Conservation (phyloP, 1,139 yeast species). For the Sugiyamaella sp. region DNA sequence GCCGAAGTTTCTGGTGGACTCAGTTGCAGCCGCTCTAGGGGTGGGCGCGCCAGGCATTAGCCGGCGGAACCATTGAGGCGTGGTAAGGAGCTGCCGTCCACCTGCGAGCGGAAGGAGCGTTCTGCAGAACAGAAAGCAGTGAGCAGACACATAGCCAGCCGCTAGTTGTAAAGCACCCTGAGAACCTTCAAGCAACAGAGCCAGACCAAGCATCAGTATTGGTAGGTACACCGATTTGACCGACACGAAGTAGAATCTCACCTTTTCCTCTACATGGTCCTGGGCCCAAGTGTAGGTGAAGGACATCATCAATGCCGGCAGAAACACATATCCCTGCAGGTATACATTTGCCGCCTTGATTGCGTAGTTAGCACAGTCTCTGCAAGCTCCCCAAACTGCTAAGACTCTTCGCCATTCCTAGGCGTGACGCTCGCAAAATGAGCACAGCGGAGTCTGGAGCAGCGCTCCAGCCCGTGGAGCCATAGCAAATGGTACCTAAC, state of each 20-base stretch:
- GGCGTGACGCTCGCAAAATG: background rate
- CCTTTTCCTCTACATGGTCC: slow-evolving; percentile 38
- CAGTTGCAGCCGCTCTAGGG: background rate
- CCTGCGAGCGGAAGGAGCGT: slow-evolving; percentile 34
- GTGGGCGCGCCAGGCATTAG: slow-evolving; percentile 28
- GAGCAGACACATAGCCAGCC: slow-evolving; percentile 44
- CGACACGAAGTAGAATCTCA: slow-evolving; percentile 38
- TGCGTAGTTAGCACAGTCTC: slow-evolving; percentile 13
- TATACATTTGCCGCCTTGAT: slow-evolving; percentile 27
- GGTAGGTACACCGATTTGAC: slow-evolving; percentile 43
- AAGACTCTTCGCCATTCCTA: background rate
- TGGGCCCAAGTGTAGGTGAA: slow-evolving; percentile 46
- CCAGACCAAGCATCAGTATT: slow-evolving; percentile 36
- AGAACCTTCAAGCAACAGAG: slow-evolving; percentile 39
- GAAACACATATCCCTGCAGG: slow-evolving; percentile 33
- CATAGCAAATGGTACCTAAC: background rate
- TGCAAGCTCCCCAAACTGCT: too few relatives aligned
- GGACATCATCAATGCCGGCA: slow-evolving; percentile 37
- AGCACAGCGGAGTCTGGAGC: background rate
- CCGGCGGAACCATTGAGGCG: slow-evolving; percentile 34
- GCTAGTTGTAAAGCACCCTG: slow-evolving; percentile 33
- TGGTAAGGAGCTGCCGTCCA: slow-evolving; percentile 30
- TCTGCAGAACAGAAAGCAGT: slow-evolving; percentile 40
- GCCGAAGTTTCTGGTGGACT: slow-evolving; percentile 6
- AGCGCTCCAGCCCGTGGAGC: background rate